These are phyloP conservation scores for Elsinoe australis DNA, from an alignment of 2,329 filamentous ascomycete species.

Conservation along the genomic window DNA sequence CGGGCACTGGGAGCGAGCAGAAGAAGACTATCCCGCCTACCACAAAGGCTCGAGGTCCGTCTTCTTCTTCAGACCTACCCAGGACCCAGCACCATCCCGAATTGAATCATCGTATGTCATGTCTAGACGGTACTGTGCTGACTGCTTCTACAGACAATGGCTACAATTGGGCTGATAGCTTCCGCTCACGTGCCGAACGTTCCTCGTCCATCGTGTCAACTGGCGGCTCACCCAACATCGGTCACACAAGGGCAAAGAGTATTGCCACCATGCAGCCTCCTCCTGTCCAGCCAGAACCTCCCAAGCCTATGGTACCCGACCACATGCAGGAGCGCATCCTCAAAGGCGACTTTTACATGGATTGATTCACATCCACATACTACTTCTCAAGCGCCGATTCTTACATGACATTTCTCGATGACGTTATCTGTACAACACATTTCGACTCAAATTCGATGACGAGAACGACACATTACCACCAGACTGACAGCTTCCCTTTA, in stretches of 20 bases:
- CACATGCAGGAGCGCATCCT: conserved; percentile 94
- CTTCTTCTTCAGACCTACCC: conserved; percentile 28
- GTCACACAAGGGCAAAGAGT: conserved; percentile 62
- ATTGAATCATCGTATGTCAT: conserved; percentile 18
- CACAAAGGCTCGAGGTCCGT: conserved; percentile 50
- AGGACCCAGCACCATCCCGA: conserved; percentile 4
- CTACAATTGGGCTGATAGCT: conserved; percentile 95
- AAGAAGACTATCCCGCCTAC: conserved; percentile 21
- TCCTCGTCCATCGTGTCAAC: conserved; percentile 50
- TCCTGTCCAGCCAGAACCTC: conserved; percentile 39
- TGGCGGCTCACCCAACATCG: conserved; percentile 32
- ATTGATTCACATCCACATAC: conserved; percentile 44
- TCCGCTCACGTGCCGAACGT: conserved; percentile 85
- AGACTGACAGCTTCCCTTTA: background rate
- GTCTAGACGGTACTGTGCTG: conserved; percentile 32
- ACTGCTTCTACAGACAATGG: conserved; percentile 67
- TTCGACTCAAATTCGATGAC: background rate
- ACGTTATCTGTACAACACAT: conserved; percentile 1
- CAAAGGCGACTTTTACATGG: conserved; percentile 98
- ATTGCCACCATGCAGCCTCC: conserved; percentile 55
- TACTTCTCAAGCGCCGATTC: no score
- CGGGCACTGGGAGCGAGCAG: conserved; percentile 18
- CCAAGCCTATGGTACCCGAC: conserved; percentile 63
- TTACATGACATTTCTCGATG: background rate
- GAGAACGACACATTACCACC: background rate